Evolutionary conservation across 1,139 yeast species (phyloP).

Genomic region (Diutina ranongensis): DNA sequence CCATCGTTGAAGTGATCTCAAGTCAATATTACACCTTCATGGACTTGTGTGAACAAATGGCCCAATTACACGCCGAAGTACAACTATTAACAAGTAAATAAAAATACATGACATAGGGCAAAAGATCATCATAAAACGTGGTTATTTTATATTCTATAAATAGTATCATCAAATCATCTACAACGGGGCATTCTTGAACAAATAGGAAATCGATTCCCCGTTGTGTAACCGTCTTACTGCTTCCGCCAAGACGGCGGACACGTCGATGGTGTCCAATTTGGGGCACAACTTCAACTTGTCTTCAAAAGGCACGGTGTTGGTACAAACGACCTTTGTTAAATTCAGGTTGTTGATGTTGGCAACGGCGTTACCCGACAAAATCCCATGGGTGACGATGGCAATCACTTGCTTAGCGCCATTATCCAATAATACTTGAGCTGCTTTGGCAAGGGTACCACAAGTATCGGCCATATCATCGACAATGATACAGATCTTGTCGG

Average conservation of each 20-base stretch:
- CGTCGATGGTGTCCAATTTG: conserved; percentile 70
- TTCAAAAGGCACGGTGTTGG: conserved; percentile 89
- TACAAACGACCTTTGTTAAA: conserved; percentile 77
- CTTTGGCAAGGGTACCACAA: conserved; percentile 82
- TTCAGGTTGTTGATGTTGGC: conserved; percentile 55
- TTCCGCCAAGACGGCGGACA: conserved; percentile 80
- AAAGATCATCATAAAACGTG: no score
- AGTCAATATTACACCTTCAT: conserved; percentile 79
- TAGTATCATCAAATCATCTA: conserved; percentile 1
- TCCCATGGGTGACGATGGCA: conserved; percentile 87
- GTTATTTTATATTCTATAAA: neutral
- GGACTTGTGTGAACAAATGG: conserved; percentile 84
- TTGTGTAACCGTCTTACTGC: conserved; percentile 92
- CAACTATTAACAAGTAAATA: neutral
- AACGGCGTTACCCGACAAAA: conserved; percentile 86
- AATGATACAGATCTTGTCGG: conserved; percentile 70
- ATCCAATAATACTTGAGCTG: conserved; percentile 82
- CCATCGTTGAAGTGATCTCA: conserved; percentile 54
- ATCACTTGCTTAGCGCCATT: conserved; percentile 85
- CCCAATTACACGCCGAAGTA: conserved; percentile 74
- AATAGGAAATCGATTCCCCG: conserved; percentile 91
- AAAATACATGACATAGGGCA: neutral
- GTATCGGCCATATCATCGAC: conserved; percentile 94
- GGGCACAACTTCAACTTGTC: conserved; percentile 52
- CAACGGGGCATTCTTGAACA: conserved; percentile 59